Base-by-base conservation (phyloP, 2,329 filamentous ascomycete species). In the Aureobasidium sp. region DNA sequence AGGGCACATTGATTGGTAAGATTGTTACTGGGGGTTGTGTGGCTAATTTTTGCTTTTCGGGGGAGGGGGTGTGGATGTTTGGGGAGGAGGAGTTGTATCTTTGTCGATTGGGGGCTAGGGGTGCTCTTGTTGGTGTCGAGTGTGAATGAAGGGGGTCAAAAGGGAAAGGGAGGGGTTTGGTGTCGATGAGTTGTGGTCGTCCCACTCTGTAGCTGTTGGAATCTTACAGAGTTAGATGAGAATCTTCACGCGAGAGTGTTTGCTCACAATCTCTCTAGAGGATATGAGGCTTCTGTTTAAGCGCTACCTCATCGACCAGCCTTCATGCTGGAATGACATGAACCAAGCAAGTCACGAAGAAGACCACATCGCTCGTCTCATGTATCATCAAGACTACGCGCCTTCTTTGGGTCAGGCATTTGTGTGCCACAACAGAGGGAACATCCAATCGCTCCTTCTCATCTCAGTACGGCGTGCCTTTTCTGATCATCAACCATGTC, bases 1-100 rank as follows among this genome's bases (percentile, higher is more conserved):
- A 75, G 0, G 82, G 82, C 0, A 75, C 68, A 3, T 67, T 82
- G 20, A 77, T 88, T 66, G 75, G 79, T 3, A 87, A 87, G 73
- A 82, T 87, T 49, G 80, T 80, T 65, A 70, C 83, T 0, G 78
- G 79, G 0, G 74, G 68, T 5, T 66, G 66, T 9, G 67, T 69
- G 20, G 71, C 70, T n/a, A 73, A 73, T 55, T 72, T 73, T 59
- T 70, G 68, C 62, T 72, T 72, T 62, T 65, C 64, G 2, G 63
- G 55, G 39, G 61, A 64, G 27, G 70, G 70, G 1, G 61, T 68
- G n/a, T 68, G 64, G 64, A 63, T 65, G 55, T 55, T 67, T 49
- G 66, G 57, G 6, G 66, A 67, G 62, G 61, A 68, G 60, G 61
- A 60, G 45, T 49, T 68, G 56, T 66, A 65, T 41, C 61, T 66